A percentile compares a stretch with the other conserved stretches of the same genome.
phyloP scores from a whole-genome alignment of 2,329 filamentous ascomycete species.

The Nigrospora osmanthi region DNA sequence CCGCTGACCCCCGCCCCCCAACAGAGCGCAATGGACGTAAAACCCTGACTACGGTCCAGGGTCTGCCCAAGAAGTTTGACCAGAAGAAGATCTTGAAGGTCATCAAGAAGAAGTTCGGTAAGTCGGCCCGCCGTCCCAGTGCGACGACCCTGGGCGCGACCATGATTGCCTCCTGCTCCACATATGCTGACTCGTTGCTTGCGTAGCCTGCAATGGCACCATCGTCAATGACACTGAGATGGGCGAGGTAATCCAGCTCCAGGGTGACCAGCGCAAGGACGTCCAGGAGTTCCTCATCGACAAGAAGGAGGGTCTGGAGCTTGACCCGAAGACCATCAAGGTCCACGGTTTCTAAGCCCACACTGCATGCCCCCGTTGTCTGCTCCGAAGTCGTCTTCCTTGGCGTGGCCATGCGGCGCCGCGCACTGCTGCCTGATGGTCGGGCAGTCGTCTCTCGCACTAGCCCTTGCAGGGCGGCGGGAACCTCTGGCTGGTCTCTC shows the following conservation, averaged over 20 bases:
- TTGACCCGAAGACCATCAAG: constrained; percentile 97
- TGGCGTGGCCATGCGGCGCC: constrained; percentile 8
- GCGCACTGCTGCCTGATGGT: not conserved
- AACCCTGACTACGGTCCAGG: constrained; percentile 99
- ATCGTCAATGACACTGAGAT: constrained; percentile 93
- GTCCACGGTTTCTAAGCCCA: constrained; percentile 56
- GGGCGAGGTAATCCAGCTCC: constrained; percentile 99
- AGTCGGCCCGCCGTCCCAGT: constrained; percentile 17
- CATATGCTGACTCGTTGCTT: constrained; percentile 10
- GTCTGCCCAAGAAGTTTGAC: constrained; percentile 97
- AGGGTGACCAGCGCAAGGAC: constrained; percentile 98
- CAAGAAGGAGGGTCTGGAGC: constrained; percentile 89
- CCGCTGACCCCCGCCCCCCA: constrained; percentile 28
- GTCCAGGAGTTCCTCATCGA: constrained; percentile 95
- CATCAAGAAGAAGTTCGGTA: constrained; percentile 99
- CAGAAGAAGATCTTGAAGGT: constrained; percentile 99
- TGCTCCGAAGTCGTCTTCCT: constrained; percentile 12
- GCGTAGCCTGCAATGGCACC: constrained; percentile 95
- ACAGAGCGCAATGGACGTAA: constrained; percentile 99
- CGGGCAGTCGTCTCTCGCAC: constrained; percentile 7
- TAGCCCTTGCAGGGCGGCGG: constrained; percentile 6
- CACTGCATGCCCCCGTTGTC: constrained; percentile 17
- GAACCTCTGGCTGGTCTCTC: constrained; percentile 14
- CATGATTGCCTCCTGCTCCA: not conserved
- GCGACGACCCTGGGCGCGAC: not conserved